A percentile compares a stretch with the other conserved stretches of the same genome.
Evolutionary conservation across 192 early-diverging fungal genomes (phyloP).

Genomic region (Umbelopsis ramanniana): DNA sequence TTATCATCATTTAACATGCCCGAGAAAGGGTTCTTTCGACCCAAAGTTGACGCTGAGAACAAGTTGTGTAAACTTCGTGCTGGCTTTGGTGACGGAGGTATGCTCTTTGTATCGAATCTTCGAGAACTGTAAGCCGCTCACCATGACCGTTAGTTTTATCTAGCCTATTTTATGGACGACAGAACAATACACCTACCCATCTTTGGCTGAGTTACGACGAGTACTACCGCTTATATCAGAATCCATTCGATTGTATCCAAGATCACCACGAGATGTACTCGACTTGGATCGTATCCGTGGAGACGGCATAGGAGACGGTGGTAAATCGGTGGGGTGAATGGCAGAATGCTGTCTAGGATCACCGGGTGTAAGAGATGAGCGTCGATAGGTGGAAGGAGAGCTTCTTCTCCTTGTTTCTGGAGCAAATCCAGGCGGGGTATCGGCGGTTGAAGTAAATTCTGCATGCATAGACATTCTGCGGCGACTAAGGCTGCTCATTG

Average conservation of each 20-base stretch:
- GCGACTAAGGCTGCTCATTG: not conserved
- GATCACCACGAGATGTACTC: slow-evolving; percentile 4
- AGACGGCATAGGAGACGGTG: slow-evolving; percentile 9
- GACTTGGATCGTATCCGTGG: slow-evolving; percentile 15
- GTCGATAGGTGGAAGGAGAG: slow-evolving; percentile 9
- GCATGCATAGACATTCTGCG: slow-evolving; percentile 17
- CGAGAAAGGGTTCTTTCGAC: not conserved
- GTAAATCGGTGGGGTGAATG: slow-evolving; percentile 5
- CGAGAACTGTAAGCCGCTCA: not conserved
- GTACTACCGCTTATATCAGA: not conserved
- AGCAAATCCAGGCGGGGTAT: not conserved
- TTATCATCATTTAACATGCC: not conserved
- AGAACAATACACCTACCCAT: not conserved
- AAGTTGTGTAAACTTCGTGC: slow-evolving; percentile 7
- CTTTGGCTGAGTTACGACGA: not conserved
- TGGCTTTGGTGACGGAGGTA: slow-evolving; percentile 13
- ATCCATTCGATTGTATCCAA: not conserved
- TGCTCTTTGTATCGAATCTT: slow-evolving; percentile 2
- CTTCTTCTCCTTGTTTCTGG: slow-evolving; percentile 4
- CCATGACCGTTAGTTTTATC: not conserved
- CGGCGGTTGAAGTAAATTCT: slow-evolving; percentile 5
- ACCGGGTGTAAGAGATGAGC: not conserved
- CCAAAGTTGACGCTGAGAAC: not conserved
- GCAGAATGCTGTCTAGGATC: not conserved
- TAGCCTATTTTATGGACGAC: not conserved